These are phyloP conservation scores for Sequoiadendron giganteum DNA, from an alignment of 75 land plant species.

Conservation along the genomic window DNA sequence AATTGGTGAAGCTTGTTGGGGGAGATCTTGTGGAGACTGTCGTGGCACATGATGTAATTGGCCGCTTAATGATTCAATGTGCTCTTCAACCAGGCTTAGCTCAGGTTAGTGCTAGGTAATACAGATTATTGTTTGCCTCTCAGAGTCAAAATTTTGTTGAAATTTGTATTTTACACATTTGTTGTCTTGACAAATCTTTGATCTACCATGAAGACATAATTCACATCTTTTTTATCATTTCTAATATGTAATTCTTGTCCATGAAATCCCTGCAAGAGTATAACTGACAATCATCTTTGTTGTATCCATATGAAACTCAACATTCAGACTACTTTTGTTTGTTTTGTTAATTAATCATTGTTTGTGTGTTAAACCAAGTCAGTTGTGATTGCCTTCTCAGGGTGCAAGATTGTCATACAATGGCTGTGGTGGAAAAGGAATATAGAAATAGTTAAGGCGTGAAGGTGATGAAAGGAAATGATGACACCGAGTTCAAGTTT, in stretches of 20 bases:
- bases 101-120: constrained; percentile 45
- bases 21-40: constrained; percentile 84
- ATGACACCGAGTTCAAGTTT: too few species aligned
- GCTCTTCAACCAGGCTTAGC: constrained; percentile 96
- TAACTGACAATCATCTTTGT: not conserved
- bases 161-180: not conserved
- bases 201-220: not conserved
- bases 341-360: too few species aligned
- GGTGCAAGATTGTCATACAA: too few species aligned
- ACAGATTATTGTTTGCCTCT: not conserved
- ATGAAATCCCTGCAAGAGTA: not conserved
- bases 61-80: constrained; percentile 89
- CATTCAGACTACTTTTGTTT: too few species aligned
- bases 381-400: too few species aligned
- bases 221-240: not conserved
- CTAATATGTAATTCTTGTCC: not conserved
- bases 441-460: too few species aligned
- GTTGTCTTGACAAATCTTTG: not conserved
- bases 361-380: too few species aligned
- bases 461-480: too few species aligned
- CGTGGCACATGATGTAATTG: constrained; percentile 90
- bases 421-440: too few species aligned
- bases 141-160: not conserved
- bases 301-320: too few species aligned
- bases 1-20: constrained; percentile 85